Evolutionary conservation across 306 rosid genomes (phyloP).

Genomic region (Glycine soja): DNA sequence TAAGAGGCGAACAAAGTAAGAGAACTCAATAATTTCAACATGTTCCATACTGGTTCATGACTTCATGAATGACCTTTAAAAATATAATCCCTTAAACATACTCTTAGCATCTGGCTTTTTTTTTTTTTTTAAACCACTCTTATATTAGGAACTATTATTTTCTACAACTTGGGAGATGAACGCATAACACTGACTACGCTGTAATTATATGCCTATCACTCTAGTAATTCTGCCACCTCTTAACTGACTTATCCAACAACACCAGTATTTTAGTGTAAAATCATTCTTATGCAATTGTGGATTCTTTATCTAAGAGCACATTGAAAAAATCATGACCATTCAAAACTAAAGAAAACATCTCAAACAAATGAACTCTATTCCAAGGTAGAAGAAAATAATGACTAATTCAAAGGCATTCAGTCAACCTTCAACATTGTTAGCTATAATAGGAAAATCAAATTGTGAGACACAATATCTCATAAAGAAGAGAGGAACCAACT

Average conservation of each 20-base stretch:
- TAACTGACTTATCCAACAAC: slow-evolving; percentile 44
- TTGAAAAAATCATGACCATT: slow-evolving; percentile 41
- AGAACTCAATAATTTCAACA: slow-evolving; percentile 40
- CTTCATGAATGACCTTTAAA: slow-evolving; percentile 45
- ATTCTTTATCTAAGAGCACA: slow-evolving; percentile 42
- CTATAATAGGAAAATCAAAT: slow-evolving; percentile 12
- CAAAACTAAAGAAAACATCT: slow-evolving; percentile 47
- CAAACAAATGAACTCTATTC: slow-evolving; percentile 48
- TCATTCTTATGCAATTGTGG: slow-evolving; percentile 33
- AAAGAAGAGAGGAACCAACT: slow-evolving; percentile 21
- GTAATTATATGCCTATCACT: slow-evolving; percentile 35
- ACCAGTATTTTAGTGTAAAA: slow-evolving; percentile 43
- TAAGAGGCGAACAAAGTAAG: no score
- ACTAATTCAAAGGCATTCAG: slow-evolving; percentile 41
- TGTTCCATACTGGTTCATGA: slow-evolving; percentile 44
- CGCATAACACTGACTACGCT: slow-evolving; percentile 4
- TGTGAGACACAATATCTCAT: slow-evolving; percentile 35
- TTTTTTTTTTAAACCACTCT: slow-evolving; percentile 17
- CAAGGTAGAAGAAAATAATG: slow-evolving; percentile 40
- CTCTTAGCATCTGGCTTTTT: slow-evolving; percentile 45
- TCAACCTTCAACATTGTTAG: slow-evolving; percentile 30
- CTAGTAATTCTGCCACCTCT: slow-evolving; percentile 39
- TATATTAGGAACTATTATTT: slow-evolving; percentile 26
- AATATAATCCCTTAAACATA: slow-evolving; percentile 41
- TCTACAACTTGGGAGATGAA: slow-evolving; percentile 42